phyloP scores from a whole-genome alignment of 1,284 basidiomycete species.

The Papiliotrema laurentii region DNA sequence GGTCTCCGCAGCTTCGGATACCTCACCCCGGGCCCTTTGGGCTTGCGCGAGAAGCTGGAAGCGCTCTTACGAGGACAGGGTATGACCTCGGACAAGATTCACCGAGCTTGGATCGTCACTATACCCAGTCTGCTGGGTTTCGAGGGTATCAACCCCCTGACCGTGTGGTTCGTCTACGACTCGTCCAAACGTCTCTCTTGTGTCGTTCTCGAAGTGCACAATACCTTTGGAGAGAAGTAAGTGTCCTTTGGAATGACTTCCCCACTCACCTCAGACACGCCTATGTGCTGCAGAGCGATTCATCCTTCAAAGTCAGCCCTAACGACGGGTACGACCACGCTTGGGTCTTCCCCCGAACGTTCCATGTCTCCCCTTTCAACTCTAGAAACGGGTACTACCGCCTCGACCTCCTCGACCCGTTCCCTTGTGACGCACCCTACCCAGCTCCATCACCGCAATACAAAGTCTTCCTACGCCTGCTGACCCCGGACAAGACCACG shows the following conservation, averaged over 20 bases:
- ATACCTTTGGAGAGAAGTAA: slow-evolving; percentile 71
- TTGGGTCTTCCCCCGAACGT: slow-evolving; percentile 67
- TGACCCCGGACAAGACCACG: slow-evolving; percentile 36
- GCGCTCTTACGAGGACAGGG: slow-evolving; percentile 15
- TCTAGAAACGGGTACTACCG: slow-evolving; percentile 66
- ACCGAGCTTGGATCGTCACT: slow-evolving; percentile 65
- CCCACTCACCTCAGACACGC: slow-evolving; percentile 19
- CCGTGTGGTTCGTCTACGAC: slow-evolving; percentile 65
- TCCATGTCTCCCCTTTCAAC: slow-evolving; percentile 79
- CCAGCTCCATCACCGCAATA: slow-evolving; percentile 27
- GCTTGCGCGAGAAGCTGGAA: slow-evolving; percentile 20
- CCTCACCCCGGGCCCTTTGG: slow-evolving; percentile 48
- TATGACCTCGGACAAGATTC: slow-evolving; percentile 29
- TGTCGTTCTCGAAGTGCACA: slow-evolving; percentile 68
- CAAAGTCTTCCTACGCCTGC: slow-evolving; percentile 29
- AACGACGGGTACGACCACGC: slow-evolving; percentile 53
- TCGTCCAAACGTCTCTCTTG: slow-evolving; percentile 48
- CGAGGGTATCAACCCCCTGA: slow-evolving; percentile 70
- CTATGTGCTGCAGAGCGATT: slow-evolving; percentile 18
- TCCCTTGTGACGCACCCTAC: slow-evolving; percentile 29
- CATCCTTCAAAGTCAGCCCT: slow-evolving; percentile 8
- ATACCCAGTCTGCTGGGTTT: slow-evolving; percentile 67
- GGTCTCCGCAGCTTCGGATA: slow-evolving; percentile 55
- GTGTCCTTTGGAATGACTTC: slow-evolving; percentile 38
- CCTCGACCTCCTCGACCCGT: slow-evolving; percentile 51